These are phyloP conservation scores for Wickerhamomyces sp. DNA, from an alignment of 1,139 yeast species.

Conservation along the genomic window DNA sequence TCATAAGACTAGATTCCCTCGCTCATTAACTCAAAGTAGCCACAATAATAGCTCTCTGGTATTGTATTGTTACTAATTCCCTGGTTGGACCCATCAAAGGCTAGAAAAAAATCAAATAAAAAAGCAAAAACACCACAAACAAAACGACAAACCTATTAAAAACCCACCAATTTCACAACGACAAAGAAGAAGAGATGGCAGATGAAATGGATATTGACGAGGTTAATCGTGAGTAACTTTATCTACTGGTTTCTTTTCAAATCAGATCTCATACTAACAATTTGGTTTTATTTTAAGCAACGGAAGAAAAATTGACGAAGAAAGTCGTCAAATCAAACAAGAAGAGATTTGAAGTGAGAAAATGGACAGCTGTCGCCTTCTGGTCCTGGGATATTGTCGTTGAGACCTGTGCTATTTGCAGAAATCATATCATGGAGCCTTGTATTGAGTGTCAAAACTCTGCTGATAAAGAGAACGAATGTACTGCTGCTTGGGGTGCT, in stretches of 20 bases:
- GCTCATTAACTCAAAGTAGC: too few relatives aligned
- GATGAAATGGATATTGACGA: slow-evolving; percentile 30
- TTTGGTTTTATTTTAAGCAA: neutral
- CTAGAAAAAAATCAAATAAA: slow-evolving; percentile 1
- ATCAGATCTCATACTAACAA: neutral
- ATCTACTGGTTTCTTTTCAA: neutral
- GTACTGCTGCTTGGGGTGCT: slow-evolving; percentile 96
- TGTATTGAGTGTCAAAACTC: slow-evolving; percentile 96
- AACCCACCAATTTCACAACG: neutral
- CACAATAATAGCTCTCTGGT: too few relatives aligned
- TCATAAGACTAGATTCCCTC: too few relatives aligned
- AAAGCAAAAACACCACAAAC: neutral
- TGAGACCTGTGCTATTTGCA: slow-evolving; percentile 96
- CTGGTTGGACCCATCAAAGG: too few relatives aligned
- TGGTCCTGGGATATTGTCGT: slow-evolving; percentile 99
- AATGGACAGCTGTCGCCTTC: slow-evolving; percentile 98
- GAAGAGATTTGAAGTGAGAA: slow-evolving; percentile 65
- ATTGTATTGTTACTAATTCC: too few relatives aligned
- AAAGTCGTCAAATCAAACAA: slow-evolving; percentile 22
- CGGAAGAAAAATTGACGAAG: slow-evolving; percentile 1
- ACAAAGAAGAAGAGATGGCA: slow-evolving; percentile 18
- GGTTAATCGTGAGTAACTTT: slow-evolving; percentile 16
- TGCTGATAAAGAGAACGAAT: slow-evolving; percentile 65
- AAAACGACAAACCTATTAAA: neutral
- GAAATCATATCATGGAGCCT: slow-evolving; percentile 97